Percentiles rank a stretch among this genome's conserved stretches.
Evolutionary conservation across 331 rosid species (phyloP).

Genomic region (Rhamnella rubrinervis): DNA sequence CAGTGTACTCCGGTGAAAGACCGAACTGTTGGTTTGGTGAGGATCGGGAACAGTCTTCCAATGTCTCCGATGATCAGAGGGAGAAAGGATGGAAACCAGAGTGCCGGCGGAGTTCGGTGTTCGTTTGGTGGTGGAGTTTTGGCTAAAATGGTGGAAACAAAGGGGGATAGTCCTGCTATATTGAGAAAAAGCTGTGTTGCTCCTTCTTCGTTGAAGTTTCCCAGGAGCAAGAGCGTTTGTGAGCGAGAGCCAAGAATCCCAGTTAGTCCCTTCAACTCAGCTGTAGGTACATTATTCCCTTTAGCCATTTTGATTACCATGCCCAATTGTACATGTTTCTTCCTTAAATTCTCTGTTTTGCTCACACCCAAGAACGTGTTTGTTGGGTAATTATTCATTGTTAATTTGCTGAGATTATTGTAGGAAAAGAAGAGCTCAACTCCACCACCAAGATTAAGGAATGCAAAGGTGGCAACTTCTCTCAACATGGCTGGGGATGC

Average conservation of each 20-base stretch:
- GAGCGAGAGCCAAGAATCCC: constrained; percentile 64
- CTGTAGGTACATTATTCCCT: constrained; percentile 86
- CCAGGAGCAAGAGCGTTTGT: constrained; percentile 78
- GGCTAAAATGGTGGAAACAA: constrained; percentile 53
- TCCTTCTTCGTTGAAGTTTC: constrained; percentile 44
- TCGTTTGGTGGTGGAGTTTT: constrained; percentile 75
- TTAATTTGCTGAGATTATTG: constrained; percentile 10
- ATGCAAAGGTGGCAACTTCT: constrained; percentile 42
- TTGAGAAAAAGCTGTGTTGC: constrained; percentile 74
- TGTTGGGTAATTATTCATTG: not conserved
- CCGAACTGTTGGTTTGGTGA: constrained; percentile 7
- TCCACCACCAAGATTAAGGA: constrained; percentile 73
- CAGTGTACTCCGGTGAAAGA: constrained; percentile 75
- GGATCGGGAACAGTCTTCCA: constrained; percentile 5
- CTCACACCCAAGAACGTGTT: not conserved
- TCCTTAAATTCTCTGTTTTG: too few species aligned
- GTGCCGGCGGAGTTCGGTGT: constrained; percentile 41
- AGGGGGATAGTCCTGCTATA: constrained; percentile 64
- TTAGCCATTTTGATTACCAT: constrained; percentile 2
- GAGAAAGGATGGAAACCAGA: constrained; percentile 42
- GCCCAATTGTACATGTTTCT: not conserved
- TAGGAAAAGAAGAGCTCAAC: constrained; percentile 78
- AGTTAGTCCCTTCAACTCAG: constrained; percentile 64
- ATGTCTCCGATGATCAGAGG: constrained; percentile 65
- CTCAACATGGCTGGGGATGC: constrained; percentile 44